These are phyloP conservation scores for Pseudoscleropodium purum DNA, from an alignment of 225 moss, liverwort and hornwort genomes.

Conservation along the genomic window DNA sequence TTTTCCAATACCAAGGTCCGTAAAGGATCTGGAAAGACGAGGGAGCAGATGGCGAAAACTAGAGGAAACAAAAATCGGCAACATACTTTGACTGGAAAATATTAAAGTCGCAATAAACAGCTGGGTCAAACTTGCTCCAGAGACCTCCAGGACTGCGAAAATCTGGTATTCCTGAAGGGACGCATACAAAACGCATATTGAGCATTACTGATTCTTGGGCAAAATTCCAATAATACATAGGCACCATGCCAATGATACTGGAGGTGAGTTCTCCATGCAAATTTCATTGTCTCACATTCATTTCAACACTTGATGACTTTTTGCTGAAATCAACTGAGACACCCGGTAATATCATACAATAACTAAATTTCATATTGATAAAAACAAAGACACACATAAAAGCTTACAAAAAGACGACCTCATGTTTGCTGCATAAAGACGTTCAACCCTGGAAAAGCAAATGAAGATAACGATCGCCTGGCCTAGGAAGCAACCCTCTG, in stretches of 20 bases:
- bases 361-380: neutral
- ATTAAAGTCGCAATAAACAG: slow-evolving; percentile 20
- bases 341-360: neutral
- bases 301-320: neutral
- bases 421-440: neutral
- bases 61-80: slow-evolving; percentile 1
- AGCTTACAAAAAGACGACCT: neutral
- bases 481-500: neutral
- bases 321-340: neutral
- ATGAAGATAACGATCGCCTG: neutral
- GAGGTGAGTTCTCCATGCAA: neutral
- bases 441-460: neutral
- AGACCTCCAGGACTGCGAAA: slow-evolving; percentile 48
- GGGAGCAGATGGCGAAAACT: neutral
- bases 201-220: neutral
- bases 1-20: neutral
- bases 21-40: neutral
- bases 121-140: slow-evolving; percentile 39
- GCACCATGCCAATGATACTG: neutral
- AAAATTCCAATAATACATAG: neutral
- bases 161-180: slow-evolving; percentile 30
- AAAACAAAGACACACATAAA: neutral
- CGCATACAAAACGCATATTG: neutral
- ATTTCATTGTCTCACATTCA: neutral
- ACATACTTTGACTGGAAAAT: slow-evolving; percentile 26